These are phyloP conservation scores for Dactylis glomerata DNA, from an alignment of 176 grass and related monocot genomes.

Conservation along the genomic window DNA sequence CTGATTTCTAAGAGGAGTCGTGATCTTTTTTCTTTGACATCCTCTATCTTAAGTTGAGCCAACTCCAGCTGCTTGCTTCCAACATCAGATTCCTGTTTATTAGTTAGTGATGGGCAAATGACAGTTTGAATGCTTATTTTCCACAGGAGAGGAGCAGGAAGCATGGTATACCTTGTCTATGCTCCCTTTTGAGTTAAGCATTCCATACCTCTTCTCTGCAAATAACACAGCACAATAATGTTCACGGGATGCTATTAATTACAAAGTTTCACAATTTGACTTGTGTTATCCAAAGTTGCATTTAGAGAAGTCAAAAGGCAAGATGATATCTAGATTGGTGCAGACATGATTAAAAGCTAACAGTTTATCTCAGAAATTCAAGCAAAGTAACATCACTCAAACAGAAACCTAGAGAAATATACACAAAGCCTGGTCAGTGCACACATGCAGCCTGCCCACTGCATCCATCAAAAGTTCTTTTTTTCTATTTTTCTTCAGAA, in stretches of 20 bases:
- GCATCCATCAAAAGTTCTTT: not conserved
- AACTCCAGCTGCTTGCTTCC: conserved; percentile 44
- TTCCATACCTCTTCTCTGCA: conserved; percentile 37
- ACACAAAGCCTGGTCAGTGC: not conserved
- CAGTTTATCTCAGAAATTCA: conserved; percentile 1
- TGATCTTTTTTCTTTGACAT: conserved; percentile 61
- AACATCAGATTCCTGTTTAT: conserved; percentile 42
- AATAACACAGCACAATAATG: conserved; percentile 26
- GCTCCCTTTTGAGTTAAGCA: not conserved
- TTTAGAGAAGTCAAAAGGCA: not conserved
- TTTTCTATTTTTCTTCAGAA: not conserved
- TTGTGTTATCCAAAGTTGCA: not conserved
- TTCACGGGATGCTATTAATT: not conserved
- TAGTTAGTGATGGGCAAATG: not conserved
- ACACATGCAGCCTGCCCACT: not conserved
- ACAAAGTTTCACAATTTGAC: conserved; percentile 9
- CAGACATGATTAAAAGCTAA: not conserved
- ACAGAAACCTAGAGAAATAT: not conserved
- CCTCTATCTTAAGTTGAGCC: conserved; percentile 49
- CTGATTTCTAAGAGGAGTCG: conserved; percentile 41
- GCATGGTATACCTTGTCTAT: conserved; percentile 20
- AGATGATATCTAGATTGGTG: not conserved
- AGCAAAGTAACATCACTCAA: not conserved
- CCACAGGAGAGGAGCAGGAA: not conserved
- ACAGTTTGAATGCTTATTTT: not conserved